Conservation (phyloP, 148 eudicot species). For the Amaranthus palmeri region DNA sequence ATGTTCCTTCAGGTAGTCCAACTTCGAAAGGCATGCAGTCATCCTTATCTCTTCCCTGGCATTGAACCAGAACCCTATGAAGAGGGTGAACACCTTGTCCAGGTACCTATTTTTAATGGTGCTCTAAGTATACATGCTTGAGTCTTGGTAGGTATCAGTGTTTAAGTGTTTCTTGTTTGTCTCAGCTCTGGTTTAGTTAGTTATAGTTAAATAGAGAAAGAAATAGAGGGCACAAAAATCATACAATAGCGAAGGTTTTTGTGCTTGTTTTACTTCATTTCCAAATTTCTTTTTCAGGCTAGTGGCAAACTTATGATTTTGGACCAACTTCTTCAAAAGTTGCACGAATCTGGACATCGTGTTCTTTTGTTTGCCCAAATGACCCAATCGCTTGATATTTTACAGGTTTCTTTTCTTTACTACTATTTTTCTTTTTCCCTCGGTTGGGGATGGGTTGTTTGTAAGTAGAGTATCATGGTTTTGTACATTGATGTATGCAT, state of each 20-base stretch:
- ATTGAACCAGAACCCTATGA: slow-evolving; percentile 98
- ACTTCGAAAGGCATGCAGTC: slow-evolving; percentile 92
- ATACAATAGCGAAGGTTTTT: not conserved
- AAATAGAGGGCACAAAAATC: not conserved
- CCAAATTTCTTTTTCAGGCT: slow-evolving; percentile 45
- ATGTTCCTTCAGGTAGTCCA: slow-evolving; percentile 71
- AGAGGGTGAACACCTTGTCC: slow-evolving; percentile 98
- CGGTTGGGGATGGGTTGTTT: not conserved
- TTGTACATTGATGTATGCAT: not conserved
- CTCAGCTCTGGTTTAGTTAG: not conserved
- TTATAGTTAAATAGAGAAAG: not conserved
- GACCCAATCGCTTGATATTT: slow-evolving; percentile 88
- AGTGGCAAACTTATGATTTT: slow-evolving; percentile 85
- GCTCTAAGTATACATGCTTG: not conserved
- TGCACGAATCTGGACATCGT: slow-evolving; percentile 71
- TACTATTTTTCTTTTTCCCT: not conserved
- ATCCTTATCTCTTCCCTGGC: slow-evolving; percentile 97
- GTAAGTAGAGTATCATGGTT: slow-evolving; percentile 3
- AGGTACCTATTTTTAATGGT: slow-evolving; percentile 40
- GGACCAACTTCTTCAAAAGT: slow-evolving; percentile 79
- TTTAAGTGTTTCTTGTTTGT: no score
- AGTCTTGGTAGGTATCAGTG: not conserved
- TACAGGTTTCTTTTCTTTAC: slow-evolving; percentile 53
- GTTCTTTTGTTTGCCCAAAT: slow-evolving; percentile 96
- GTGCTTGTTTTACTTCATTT: slow-evolving; percentile 4